These are phyloP conservation scores for Tetrapyrgos nigripes DNA, from an alignment of 1,284 basidiomycete genomes.

Conservation along the genomic window DNA sequence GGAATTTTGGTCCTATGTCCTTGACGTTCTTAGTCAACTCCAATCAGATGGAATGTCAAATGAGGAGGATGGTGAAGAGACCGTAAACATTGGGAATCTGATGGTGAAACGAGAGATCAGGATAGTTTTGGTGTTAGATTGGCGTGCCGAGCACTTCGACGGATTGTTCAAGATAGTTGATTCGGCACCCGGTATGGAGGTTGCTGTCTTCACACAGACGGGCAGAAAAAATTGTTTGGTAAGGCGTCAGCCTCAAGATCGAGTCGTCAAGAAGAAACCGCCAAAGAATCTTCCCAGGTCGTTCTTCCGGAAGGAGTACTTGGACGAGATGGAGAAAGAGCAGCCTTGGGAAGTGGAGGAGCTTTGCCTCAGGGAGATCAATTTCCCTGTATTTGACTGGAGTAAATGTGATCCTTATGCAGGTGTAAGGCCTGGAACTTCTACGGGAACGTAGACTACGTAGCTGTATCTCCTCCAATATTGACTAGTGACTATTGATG, in stretches of 20 bases:
- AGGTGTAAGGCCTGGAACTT: too few species aligned
- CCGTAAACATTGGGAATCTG: too few species aligned
- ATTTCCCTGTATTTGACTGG: too few species aligned
- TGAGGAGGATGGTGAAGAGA: neutral
- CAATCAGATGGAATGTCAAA: constrained; percentile 4
- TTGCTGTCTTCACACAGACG: neutral
- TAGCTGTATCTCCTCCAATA: too few species aligned
- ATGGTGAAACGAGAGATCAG: too few species aligned
- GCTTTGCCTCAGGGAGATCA: too few species aligned
- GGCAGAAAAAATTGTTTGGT: neutral
- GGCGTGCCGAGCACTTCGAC: neutral
- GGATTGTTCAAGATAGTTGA: neutral
- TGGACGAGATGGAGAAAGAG: too few species aligned
- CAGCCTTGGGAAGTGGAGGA: too few species aligned
- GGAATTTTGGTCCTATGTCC: neutral
- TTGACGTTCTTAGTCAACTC: neutral
- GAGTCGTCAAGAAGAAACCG: neutral
- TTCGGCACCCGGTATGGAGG: neutral
- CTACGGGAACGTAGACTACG: too few species aligned
- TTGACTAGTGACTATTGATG: too few species aligned
- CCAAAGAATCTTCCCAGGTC: neutral
- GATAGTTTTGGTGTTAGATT: neutral
- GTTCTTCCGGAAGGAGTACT: neutral
- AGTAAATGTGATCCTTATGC: too few species aligned
- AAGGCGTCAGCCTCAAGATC: neutral